phyloP scores from a whole-genome alignment of 768 basidiomycete genomes.

The Tulasnella sp. region DNA sequence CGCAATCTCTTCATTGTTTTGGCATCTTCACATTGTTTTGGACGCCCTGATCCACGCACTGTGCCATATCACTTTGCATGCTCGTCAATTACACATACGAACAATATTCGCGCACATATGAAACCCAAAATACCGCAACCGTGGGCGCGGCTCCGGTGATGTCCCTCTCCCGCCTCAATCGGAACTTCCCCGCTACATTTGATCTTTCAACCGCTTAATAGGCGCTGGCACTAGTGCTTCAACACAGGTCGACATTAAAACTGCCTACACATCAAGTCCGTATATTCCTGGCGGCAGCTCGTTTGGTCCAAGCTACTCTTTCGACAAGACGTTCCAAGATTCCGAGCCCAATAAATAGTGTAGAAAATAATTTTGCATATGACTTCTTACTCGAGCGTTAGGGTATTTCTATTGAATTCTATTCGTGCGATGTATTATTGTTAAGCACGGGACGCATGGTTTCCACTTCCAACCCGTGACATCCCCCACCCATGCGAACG shows the following conservation, averaged over 20 bases:
- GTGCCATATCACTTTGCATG: constrained; percentile 1
- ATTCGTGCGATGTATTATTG: no score
- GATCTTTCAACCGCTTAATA: not conserved
- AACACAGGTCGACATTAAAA: not conserved
- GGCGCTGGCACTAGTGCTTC: not conserved
- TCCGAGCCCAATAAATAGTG: not conserved
- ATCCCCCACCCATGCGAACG: no score
- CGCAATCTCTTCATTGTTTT: not conserved
- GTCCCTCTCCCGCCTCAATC: not conserved
- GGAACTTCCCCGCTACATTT: not conserved
- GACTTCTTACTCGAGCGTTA: no score
- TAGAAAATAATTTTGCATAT: no score
- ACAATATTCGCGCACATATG: not conserved
- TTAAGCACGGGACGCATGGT: no score
- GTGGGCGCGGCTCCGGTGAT: not conserved
- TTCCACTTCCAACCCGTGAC: no score
- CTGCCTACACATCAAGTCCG: not conserved
- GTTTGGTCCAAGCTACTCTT: constrained; percentile 12
- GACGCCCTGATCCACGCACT: not conserved
- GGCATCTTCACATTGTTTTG: not conserved
- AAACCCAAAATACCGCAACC: not conserved
- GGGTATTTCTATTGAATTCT: no score
- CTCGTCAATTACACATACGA: not conserved
- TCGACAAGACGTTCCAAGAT: constrained; percentile 10
- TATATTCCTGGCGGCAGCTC: not conserved